These are phyloP conservation scores for Hymenoscyphus occultus DNA, from an alignment of 2,329 filamentous ascomycete species.

Conservation along the genomic window DNA sequence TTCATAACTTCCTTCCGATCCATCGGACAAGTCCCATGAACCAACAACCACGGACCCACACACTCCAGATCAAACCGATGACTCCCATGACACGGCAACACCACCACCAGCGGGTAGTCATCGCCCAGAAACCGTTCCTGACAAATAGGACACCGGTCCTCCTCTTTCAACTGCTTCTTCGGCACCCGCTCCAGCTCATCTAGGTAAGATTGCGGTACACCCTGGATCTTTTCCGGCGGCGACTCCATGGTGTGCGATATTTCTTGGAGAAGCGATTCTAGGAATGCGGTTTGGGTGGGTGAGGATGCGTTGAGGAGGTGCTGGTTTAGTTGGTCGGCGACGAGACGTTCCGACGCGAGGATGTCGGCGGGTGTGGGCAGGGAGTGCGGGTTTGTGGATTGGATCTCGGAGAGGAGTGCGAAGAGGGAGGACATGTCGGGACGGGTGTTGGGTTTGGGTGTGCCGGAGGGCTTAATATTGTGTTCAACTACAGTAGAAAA, in stretches of 20 bases:
- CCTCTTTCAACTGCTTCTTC: slow-evolving; percentile 45
- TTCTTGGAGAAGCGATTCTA: slow-evolving; percentile 46
- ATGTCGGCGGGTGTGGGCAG: slow-evolving; percentile 59
- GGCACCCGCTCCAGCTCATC: slow-evolving; percentile 58
- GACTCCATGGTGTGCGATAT: slow-evolving; percentile 51
- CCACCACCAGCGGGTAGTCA: slow-evolving; percentile 59
- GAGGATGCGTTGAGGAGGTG: slow-evolving; percentile 45
- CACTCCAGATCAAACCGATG: slow-evolving; percentile 67
- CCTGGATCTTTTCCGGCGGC: slow-evolving; percentile 50
- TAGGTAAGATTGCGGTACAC: slow-evolving; percentile 58
- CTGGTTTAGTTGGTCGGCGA: slow-evolving; percentile 57
- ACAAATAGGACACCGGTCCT: slow-evolving; percentile 62
- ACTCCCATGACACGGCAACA: slow-evolving; percentile 57
- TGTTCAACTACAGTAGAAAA: slow-evolving; percentile 53
- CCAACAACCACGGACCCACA: slow-evolving; percentile 61
- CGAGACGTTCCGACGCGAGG: slow-evolving; percentile 54
- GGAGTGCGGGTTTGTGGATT: slow-evolving; percentile 52
- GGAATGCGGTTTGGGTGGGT: slow-evolving; percentile 43
- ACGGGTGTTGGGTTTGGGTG: slow-evolving; percentile 43
- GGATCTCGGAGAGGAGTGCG: slow-evolving; percentile 46
- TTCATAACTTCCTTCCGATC: slow-evolving; percentile 58
- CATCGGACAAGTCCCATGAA: slow-evolving; percentile 63
- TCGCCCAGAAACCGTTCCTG: slow-evolving; percentile 61
- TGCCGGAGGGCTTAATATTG: slow-evolving; percentile 47
- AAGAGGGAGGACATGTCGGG: slow-evolving; percentile 65